These are phyloP conservation scores for Xenoacremonium recifei DNA, from an alignment of 2,329 filamentous ascomycete genomes.

Conservation along the genomic window DNA sequence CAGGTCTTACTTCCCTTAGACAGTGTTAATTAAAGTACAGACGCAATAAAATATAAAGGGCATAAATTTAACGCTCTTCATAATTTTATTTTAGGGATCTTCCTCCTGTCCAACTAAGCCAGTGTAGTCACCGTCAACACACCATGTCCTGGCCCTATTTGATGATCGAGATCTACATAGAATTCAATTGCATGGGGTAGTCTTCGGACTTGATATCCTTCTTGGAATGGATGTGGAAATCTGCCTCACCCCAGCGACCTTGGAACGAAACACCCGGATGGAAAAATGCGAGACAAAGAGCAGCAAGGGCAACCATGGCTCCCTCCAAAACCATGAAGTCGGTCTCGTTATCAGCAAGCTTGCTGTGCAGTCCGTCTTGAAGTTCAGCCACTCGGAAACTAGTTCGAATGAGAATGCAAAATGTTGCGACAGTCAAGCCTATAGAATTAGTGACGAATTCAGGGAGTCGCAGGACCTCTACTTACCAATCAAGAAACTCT, in stretches of 20 bases:
- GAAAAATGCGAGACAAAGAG: conserved; percentile 37
- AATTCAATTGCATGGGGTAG: background rate
- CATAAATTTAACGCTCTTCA: too few species aligned
- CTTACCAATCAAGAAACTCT: conserved; percentile 12
- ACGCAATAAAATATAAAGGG: too few species aligned
- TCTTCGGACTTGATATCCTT: background rate
- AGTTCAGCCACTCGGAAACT: conserved; percentile 64
- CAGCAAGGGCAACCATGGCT: conserved; percentile 44
- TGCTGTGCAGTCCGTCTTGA: conserved; percentile 56
- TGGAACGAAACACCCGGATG: conserved; percentile 12
- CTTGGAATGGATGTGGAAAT: conserved; percentile 11
- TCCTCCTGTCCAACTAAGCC: too few species aligned
- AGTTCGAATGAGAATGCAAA: conserved; percentile 60
- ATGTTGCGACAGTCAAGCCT: conserved; percentile 47
- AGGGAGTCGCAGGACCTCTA: background rate
- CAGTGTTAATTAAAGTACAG: too few species aligned
- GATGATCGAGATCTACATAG: too few species aligned
- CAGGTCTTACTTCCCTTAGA: too few species aligned
- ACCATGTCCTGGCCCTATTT: too few species aligned
- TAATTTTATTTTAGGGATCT: too few species aligned
- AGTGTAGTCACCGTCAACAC: too few species aligned
- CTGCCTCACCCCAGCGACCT: conserved; percentile 13
- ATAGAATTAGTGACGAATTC: background rate
- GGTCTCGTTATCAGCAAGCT: conserved; percentile 50
- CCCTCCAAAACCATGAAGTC: conserved; percentile 56